Conservation (phyloP, 2,329 filamentous ascomycete genomes). For the Berkeleyomyces basicola region DNA sequence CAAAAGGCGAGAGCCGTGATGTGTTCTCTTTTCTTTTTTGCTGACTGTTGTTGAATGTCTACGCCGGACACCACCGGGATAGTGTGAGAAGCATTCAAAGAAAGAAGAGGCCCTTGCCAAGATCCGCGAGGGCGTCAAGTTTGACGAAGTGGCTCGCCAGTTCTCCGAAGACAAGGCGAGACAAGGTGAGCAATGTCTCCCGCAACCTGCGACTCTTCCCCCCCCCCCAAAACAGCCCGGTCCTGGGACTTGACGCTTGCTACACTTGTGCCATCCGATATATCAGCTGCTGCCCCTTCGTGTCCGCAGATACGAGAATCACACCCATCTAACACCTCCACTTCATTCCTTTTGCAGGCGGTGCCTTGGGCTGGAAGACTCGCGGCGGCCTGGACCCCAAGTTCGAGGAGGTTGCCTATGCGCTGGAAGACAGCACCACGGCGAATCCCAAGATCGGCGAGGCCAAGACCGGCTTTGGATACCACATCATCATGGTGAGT, state of each 20-base stretch:
- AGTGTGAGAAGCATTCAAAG: slow-evolving; percentile 61
- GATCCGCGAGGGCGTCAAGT: slow-evolving; percentile 48
- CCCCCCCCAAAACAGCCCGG: too few species aligned
- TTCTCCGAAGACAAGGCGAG: slow-evolving; percentile 65
- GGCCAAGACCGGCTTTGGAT: slow-evolving; percentile 58
- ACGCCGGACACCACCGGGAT: neutral
- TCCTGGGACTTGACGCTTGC: neutral
- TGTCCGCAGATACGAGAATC: neutral
- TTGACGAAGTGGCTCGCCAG: slow-evolving; percentile 56
- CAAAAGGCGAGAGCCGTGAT: neutral
- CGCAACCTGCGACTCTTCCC: too few species aligned
- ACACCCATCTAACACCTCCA: neutral
- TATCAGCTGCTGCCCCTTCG: neutral
- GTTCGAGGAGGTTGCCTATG: slow-evolving; percentile 59
- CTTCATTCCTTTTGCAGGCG: slow-evolving; percentile 32
- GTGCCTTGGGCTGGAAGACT: slow-evolving; percentile 55
- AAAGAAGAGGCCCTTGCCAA: slow-evolving; percentile 61
- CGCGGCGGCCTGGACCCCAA: slow-evolving; percentile 48
- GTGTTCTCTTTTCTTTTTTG: neutral
- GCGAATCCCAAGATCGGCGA: slow-evolving; percentile 48
- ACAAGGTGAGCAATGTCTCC: slow-evolving; percentile 28
- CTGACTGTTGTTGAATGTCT: neutral
- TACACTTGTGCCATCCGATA: neutral
- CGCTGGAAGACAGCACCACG: slow-evolving; percentile 48
- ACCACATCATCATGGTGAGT: slow-evolving; percentile 63